Evolutionary conservation across 495 filamentous ascomycete species (phyloP).

Genomic region (Glonium stellatum): DNA sequence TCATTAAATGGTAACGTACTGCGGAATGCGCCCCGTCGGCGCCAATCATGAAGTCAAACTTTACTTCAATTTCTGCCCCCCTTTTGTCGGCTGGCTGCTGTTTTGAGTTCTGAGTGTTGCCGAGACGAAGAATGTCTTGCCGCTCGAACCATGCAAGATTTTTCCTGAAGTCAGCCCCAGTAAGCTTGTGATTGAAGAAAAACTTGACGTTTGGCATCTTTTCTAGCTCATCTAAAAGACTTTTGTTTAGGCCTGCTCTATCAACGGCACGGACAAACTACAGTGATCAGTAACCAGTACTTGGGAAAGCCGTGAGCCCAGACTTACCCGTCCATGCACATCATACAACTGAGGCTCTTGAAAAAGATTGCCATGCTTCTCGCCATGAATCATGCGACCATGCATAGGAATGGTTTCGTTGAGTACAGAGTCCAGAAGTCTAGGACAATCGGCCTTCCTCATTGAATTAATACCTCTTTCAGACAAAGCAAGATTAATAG

Average conservation of each 20-base stretch:
- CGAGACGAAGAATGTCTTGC: slow-evolving; percentile 6
- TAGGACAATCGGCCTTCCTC: slow-evolving; percentile 52
- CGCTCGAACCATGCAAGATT: slow-evolving; percentile 84
- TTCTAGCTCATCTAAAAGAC: slow-evolving; percentile 77
- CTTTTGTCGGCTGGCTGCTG: slow-evolving; percentile 6
- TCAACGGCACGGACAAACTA: slow-evolving; percentile 61
- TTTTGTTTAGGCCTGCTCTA: slow-evolving; percentile 74
- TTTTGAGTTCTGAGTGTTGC: neutral
- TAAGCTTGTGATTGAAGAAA: slow-evolving; percentile 87
- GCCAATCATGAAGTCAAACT: slow-evolving; percentile 91
- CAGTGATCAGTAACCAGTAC: neutral
- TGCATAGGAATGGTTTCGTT: slow-evolving; percentile 80
- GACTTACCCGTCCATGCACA: slow-evolving; percentile 70
- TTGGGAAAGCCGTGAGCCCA: slow-evolving; percentile 37
- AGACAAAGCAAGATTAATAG: slow-evolving; percentile 92
- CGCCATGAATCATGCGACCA: slow-evolving; percentile 94
- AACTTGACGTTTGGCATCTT: slow-evolving; percentile 78
- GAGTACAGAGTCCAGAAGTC: slow-evolving; percentile 66
- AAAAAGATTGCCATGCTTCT: slow-evolving; percentile 56
- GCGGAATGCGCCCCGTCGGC: slow-evolving; percentile 93
- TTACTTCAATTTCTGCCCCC: slow-evolving; percentile 56
- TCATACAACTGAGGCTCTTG: slow-evolving; percentile 84
- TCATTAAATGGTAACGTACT: slow-evolving; percentile 88
- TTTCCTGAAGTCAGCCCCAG: slow-evolving; percentile 70
- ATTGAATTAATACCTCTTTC: slow-evolving; percentile 91